Conservation (phyloP, 306 rosid species). For the Cajanus cajan region DNA sequence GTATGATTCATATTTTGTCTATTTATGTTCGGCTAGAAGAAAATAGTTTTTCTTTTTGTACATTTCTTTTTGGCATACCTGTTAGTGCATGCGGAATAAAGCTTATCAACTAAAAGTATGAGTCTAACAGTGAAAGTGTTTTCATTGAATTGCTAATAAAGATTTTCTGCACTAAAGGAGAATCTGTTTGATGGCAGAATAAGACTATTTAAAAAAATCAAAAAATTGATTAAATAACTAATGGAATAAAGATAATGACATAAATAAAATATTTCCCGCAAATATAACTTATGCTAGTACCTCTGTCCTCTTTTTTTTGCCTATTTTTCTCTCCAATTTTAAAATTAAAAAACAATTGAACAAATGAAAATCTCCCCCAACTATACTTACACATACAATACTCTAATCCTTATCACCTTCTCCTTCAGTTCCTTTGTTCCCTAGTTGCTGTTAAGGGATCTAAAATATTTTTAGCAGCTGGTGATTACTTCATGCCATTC, state of each 20-base stretch:
- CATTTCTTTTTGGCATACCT: not conserved
- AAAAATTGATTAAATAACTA: slow-evolving; percentile 19
- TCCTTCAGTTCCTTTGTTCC: not conserved
- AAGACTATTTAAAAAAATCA: not conserved
- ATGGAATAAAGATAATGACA: not conserved
- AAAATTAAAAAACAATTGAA: slow-evolving; percentile 8
- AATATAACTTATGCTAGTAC: slow-evolving; percentile 22
- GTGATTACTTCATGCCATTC: slow-evolving; percentile 44
- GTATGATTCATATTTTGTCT: not conserved
- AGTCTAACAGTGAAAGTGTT: slow-evolving; percentile 51
- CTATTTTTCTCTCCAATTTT: not conserved
- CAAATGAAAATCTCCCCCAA: slow-evolving; percentile 24
- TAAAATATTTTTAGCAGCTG: slow-evolving; percentile 74
- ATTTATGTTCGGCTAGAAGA: not conserved
- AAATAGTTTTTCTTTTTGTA: not conserved
- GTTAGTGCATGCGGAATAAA: slow-evolving; percentile 20
- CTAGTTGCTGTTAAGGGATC: slow-evolving; percentile 57
- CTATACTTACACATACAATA: slow-evolving; percentile 38
- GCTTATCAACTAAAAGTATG: slow-evolving; percentile 28
- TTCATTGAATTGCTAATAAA: slow-evolving; percentile 35
- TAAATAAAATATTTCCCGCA: slow-evolving; percentile 36
- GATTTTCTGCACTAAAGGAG: not conserved
- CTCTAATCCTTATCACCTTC: slow-evolving; percentile 13
- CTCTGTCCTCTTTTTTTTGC: slow-evolving; percentile 3
- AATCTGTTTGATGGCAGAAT: not conserved